Percentiles rank a stretch among this genome's conserved stretches.
These are phyloP conservation scores for Ascobolus immersus DNA, from an alignment of 495 filamentous ascomycete species.

Conservation along the genomic window DNA sequence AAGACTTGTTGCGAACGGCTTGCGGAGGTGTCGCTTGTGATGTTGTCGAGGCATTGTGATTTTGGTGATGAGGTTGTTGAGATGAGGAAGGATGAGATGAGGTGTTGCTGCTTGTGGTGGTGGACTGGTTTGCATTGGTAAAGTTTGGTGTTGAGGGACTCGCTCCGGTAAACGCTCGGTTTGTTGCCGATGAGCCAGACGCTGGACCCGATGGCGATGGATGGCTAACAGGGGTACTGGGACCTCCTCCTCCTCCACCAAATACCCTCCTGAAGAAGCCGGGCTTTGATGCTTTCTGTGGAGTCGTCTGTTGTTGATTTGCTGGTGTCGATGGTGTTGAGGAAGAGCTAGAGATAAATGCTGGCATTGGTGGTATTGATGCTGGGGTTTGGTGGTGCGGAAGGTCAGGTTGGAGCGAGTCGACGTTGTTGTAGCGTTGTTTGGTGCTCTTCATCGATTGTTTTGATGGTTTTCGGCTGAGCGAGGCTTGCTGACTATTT, in stretches of 20 bases:
- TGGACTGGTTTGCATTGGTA: neutral
- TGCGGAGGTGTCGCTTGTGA: conserved; percentile 27
- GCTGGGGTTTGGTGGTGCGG: too few species aligned
- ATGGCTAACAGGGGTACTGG: conserved; percentile 7
- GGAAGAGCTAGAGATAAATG: conserved; percentile 7
- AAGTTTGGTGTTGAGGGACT: neutral
- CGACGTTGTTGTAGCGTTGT: too few species aligned
- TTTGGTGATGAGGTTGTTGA: conserved; percentile 4
- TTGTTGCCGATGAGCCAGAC: too few species aligned
- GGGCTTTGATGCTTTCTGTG: conserved; percentile 28
- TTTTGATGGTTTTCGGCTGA: conserved; percentile 14
- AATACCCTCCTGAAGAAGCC: conserved; percentile 90
- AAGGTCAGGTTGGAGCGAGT: too few species aligned
- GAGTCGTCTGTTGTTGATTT: conserved; percentile 2
- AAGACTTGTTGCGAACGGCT: conserved; percentile 61
- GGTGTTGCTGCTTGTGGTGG: conserved; percentile 7
- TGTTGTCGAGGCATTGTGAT: conserved; percentile 16
- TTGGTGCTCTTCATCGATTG: conserved; percentile 13
- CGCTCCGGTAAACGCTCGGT: conserved; percentile 5
- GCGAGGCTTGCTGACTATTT: conserved; percentile 19
- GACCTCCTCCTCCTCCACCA: conserved; percentile 19
- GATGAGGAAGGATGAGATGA: too few species aligned
- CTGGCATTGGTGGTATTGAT: conserved; percentile 18
- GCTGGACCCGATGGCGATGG: too few species aligned
- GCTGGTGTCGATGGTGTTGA: conserved; percentile 10